These are phyloP conservation scores for Chrysochromulina tobinii DNA, from an alignment of 78 protist species.

Conservation along the genomic window DNA sequence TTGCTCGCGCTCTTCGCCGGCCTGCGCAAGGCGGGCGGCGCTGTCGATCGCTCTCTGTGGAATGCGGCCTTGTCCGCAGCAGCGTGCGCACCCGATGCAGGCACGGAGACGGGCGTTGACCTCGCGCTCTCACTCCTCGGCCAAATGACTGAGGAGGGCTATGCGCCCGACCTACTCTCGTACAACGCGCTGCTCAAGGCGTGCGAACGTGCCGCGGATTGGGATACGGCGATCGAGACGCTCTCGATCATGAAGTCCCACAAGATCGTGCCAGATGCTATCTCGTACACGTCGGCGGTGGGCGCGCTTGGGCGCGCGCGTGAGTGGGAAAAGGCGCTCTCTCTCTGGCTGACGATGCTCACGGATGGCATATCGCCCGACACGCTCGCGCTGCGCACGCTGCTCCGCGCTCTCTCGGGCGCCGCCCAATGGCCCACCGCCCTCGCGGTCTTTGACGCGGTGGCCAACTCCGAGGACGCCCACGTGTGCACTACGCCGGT, in stretches of 20 bases:
- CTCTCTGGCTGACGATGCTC: background rate
- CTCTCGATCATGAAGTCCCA: background rate
- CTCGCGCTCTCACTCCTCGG: background rate
- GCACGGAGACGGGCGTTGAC: background rate
- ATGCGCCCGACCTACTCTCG: background rate
- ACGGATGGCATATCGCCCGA: background rate
- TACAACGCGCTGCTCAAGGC: background rate
- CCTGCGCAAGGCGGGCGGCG: background rate
- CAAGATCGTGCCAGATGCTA: background rate
- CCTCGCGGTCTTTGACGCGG: background rate
- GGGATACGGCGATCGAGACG: background rate
- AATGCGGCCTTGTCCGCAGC: background rate
- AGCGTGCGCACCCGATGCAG: background rate
- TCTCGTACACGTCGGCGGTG: background rate
- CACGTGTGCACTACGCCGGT: background rate
- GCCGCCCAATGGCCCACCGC: background rate
- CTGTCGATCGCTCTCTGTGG: no score
- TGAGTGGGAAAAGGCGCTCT: background rate
- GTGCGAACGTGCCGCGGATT: background rate
- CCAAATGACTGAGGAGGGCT: background rate
- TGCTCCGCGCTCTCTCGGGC: background rate
- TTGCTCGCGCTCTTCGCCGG: background rate
- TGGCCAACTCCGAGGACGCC: background rate
- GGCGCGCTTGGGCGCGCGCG: background rate
- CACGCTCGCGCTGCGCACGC: background rate